Evolutionary conservation across 352 stramenopile species (phyloP), one percentile per base, ranked within the genome.

Genomic region (Phytopythium delawarense): DNA sequence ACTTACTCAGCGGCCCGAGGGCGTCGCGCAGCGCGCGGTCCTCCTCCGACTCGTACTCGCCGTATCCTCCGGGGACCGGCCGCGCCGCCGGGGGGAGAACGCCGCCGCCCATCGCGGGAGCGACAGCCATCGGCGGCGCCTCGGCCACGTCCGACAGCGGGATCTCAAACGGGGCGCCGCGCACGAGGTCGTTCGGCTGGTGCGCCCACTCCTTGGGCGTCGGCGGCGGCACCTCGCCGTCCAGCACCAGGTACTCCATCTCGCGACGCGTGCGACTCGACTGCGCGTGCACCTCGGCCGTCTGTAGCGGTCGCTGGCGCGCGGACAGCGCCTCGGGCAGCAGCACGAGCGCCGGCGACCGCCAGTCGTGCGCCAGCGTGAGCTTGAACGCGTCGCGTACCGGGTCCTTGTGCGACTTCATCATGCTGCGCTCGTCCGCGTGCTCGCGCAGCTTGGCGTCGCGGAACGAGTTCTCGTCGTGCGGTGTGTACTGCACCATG

Each of bases 391-490:
- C 64, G 39, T 62, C 57, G 0, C 69, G 74, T 44, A 88, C 72
- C 28, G 60, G 61, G 25, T 83, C 75, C 63, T 90, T 91, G 63
- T 91, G 80, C 4, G 78, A 77, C 30, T 83, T 79, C 60, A 94
- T 72, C 30, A 71, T 75, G 61, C 79, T 72, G 0, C 82, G 79
- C 51, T 95, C 86, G 42, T 88, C 83, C 25, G 86, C 86, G 51
- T 95, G 86, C 56, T 95, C 86, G 18, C 86, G 86, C 54, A 95
- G 73, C 67, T 93, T 95, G 30, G 86, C 86, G 57, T 92, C 82
- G 42, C 85, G 85, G 61, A 95, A 95, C 52, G 74, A 44, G 28
- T 51, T 28, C 12, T 94, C 84, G 59, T 85, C 69, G 57, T 63
- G 71, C 2, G 76, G 66, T 18, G 85, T 72, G 49, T 87, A 70